Base-by-base conservation (phyloP, 2,329 filamentous ascomycete genomes). In the Xylariales sp. region DNA sequence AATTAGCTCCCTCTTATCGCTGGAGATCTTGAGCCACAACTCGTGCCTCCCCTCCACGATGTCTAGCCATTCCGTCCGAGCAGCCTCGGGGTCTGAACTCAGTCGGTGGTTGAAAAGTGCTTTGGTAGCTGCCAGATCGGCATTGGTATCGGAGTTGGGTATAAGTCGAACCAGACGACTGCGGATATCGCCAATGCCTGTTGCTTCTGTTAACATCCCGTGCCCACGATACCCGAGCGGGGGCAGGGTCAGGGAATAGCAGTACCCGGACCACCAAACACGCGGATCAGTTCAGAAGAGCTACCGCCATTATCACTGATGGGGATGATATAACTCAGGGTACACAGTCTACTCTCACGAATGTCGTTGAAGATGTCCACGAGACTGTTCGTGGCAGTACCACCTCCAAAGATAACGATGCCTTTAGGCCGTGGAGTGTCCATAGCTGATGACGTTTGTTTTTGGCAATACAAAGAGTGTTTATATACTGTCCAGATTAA, bases 301-400 rank as follows among this genome's bases (percentile, higher is more conserved):
- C 87, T 94, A 27, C 91, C 91, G 33, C 91, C 91, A 62, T 97
- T 97, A 65, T 97, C 91, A 48, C 86, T 93, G 57, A 96, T 95
- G 24, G 91, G 91, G 37, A 97, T 95, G 42, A 96, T 81, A 60
- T 95, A 94, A 62, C 79, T 88, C 29, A 94, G 65, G 3, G 74
- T 68, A 54, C 83, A 85, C 28, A 74, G 64, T 44, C 84, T 85
- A 50, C 74, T 81, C 45, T 81, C 63, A 11, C 77, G 70, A 23
- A 86, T 70, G 14, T 67, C 66, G 50, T 77, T 83, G 63, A 96
- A 96, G 10, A 95, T 86, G 58, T 96, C 91, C 28, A 96, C 91
- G 5, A 96, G 76, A 53, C 77, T 94, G 57, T 96, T 97, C 5
- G 91, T 89, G n/a, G 90, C 91, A 49, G 88, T 95, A 37, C 90